A percentile compares a stretch with the other conserved stretches of the same genome.
phyloP scores from a whole-genome alignment of 116 monocot genomes.

The Trichopus zeylanicus region DNA sequence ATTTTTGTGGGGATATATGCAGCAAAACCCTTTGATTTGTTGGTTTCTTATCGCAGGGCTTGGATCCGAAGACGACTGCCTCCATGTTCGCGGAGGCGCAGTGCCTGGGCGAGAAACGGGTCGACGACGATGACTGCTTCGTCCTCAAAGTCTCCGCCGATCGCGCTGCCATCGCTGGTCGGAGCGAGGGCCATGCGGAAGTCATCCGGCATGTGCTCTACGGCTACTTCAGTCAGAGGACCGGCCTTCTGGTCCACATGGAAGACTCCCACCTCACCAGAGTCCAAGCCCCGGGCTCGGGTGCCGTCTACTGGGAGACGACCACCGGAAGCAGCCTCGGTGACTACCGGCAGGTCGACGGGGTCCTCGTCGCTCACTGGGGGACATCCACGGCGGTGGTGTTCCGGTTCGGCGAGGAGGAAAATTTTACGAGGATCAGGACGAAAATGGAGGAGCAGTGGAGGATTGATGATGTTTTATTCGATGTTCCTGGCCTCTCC shows the following conservation, averaged over 20 bases:
- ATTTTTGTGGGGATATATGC: no score
- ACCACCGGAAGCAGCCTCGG: slow-evolving; percentile 32
- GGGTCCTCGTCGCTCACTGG: slow-evolving; percentile 39
- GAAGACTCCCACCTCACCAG: slow-evolving; percentile 54
- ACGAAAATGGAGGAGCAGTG: slow-evolving; percentile 62
- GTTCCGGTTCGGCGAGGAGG: slow-evolving; percentile 47
- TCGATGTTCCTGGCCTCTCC: slow-evolving; percentile 61
- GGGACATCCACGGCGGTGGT: slow-evolving; percentile 51
- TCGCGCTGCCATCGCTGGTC: slow-evolving; percentile 24
- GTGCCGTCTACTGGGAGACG: slow-evolving; percentile 49
- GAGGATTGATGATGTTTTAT: slow-evolving; percentile 64
- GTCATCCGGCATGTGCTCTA: slow-evolving; percentile 59
- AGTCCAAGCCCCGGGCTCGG: slow-evolving; percentile 23
- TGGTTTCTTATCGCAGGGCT: no score
- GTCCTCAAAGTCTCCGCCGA: slow-evolving; percentile 62
- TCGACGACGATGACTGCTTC: slow-evolving; percentile 52
- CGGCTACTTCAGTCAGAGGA: slow-evolving; percentile 62
- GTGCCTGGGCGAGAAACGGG: slow-evolving; percentile 57
- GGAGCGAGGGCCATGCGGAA: slow-evolving; percentile 51
- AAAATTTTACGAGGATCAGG: slow-evolving; percentile 19
- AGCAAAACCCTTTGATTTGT: no score
- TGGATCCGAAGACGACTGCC: slow-evolving; percentile 59
- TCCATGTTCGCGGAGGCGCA: slow-evolving; percentile 48
- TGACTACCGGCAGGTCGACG: slow-evolving; percentile 46
- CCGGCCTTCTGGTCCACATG: slow-evolving; percentile 38